A percentile compares a stretch with the other conserved stretches of the same genome.
phyloP scores from a whole-genome alignment of 257 asterid genomes.

The Nicotiana noctiflora region DNA sequence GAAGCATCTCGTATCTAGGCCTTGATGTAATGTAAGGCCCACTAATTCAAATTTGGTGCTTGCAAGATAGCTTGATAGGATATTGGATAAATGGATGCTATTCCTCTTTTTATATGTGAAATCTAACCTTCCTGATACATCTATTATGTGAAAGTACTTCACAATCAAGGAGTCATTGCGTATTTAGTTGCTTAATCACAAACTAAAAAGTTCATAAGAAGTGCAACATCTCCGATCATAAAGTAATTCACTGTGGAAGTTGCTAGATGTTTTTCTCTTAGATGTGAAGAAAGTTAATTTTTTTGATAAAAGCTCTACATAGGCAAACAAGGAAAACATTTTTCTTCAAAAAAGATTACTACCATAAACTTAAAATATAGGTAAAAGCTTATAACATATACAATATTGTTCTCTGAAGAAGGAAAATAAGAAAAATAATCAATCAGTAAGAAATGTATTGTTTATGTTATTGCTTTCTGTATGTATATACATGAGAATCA shows the following conservation, averaged over 20 bases:
- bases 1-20: background rate
- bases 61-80: background rate
- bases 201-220: background rate
- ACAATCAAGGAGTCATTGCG: background rate
- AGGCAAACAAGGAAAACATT: background rate
- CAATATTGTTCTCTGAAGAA: background rate
- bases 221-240: background rate
- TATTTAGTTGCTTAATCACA: background rate
- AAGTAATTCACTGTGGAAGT: background rate
- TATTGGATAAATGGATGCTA: background rate
- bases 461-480: background rate
- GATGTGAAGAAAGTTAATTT: background rate
- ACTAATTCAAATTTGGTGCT: background rate
- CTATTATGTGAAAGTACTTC: background rate
- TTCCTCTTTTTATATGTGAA: background rate
- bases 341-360: background rate
- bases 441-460: background rate
- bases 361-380: background rate
- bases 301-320: background rate
- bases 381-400: background rate
- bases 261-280: background rate
- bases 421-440: background rate
- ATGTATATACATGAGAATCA: background rate
- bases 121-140: background rate
- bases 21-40: background rate